A percentile compares a stretch with the other conserved stretches of the same genome.
Evolutionary conservation across 805 yeast species (phyloP).

Genomic region (Schizosaccharomyces pombe): DNA sequence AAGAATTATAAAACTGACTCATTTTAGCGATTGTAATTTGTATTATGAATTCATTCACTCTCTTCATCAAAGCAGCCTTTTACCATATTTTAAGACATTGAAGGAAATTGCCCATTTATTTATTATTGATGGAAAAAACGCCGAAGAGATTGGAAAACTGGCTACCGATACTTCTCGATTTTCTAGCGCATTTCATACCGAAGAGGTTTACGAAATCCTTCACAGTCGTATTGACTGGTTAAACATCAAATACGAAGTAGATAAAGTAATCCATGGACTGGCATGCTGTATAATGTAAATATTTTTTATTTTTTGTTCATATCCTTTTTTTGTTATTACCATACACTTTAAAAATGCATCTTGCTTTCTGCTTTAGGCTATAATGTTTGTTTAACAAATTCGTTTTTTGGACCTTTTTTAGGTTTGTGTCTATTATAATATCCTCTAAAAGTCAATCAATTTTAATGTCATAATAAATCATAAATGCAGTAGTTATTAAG

Average conservation of each 20-base stretch:
- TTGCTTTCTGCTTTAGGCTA: too few species aligned
- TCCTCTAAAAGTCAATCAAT: too few species aligned
- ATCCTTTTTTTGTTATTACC: background rate
- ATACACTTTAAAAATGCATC: too few species aligned
- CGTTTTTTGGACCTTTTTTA: too few species aligned
- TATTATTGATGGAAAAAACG: conserved; percentile 45
- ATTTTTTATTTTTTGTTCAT: background rate
- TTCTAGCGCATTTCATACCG: conserved; percentile 74
- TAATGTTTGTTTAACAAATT: too few species aligned
- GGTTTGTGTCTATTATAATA: too few species aligned
- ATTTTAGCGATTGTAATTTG: conserved; percentile 53
- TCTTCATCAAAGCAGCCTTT: conserved; percentile 30
- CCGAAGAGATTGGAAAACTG: conserved; percentile 63
- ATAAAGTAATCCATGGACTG: conserved; percentile 83
- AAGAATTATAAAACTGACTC: background rate
- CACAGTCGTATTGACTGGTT: conserved; percentile 77
- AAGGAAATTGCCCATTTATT: conserved; percentile 70
- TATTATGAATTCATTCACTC: conserved; percentile 44
- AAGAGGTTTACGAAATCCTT: conserved; percentile 81
- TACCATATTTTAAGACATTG: conserved; percentile 55
- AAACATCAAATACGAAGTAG: conserved; percentile 51
- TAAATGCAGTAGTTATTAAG: too few species aligned
- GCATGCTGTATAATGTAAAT: conserved; percentile 42
- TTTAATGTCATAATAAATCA: too few species aligned
- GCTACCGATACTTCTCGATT: conserved; percentile 66